These are phyloP conservation scores for Sutorius eximius DNA, from an alignment of 1,284 basidiomycete species.

Conservation along the genomic window DNA sequence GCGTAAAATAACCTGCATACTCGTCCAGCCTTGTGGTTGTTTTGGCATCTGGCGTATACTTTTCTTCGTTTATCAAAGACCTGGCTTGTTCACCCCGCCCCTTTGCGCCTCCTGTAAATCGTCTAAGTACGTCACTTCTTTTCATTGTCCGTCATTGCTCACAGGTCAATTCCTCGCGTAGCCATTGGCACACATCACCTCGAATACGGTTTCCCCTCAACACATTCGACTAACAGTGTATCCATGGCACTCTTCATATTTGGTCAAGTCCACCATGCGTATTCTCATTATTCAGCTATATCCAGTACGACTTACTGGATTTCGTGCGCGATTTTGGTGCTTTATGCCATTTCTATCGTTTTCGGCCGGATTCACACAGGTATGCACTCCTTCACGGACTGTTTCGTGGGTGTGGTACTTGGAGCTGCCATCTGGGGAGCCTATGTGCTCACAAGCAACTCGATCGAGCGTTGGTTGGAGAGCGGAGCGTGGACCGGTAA, in stretches of 20 bases:
- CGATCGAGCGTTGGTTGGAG: conserved; percentile 52
- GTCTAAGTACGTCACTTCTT: conserved; percentile 65
- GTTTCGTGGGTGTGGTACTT: conserved; percentile 62
- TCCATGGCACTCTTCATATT: conserved; percentile 84
- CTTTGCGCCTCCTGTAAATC: conserved; percentile 85
- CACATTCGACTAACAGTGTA: conserved; percentile 90
- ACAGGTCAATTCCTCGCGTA: conserved; percentile 32
- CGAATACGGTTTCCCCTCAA: conserved; percentile 95
- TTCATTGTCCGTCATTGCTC: not conserved
- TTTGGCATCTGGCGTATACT: conserved; percentile 81
- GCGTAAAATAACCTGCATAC: not conserved
- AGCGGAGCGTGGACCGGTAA: conserved; percentile 55
- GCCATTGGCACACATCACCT: conserved; percentile 84
- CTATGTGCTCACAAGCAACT: conserved; percentile 42
- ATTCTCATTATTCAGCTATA: conserved; percentile 36
- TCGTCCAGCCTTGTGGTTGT: conserved; percentile 66
- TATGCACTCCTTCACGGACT: conserved; percentile 88
- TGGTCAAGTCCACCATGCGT: conserved; percentile 53
- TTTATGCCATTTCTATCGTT: conserved; percentile 80
- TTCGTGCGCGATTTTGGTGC: conserved; percentile 46
- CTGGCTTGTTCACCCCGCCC: conserved; percentile 90
- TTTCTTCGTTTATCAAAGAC: conserved; percentile 86
- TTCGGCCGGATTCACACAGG: conserved; percentile 89
- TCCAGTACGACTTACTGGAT: conserved; percentile 46
- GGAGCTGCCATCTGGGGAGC: conserved; percentile 67